phyloP scores from a whole-genome alignment of 352 stramenopile genomes.

The Globisporangium okanoganense region DNA sequence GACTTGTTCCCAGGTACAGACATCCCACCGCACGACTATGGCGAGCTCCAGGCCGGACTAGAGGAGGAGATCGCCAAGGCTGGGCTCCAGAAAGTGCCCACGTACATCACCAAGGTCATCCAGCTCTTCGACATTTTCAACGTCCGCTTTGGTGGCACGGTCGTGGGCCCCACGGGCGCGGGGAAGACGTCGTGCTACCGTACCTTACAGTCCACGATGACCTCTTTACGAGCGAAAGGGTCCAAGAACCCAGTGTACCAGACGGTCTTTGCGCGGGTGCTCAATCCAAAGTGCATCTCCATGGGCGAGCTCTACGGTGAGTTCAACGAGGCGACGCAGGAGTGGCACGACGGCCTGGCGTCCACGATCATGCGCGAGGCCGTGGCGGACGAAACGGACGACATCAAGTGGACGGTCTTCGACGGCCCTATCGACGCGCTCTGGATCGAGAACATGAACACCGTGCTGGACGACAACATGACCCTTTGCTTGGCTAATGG shows the following conservation, averaged over 20 bases:
- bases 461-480: conserved; percentile 95
- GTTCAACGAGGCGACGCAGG: conserved; percentile 88
- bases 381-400: conserved; percentile 54
- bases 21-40: conserved; percentile 86
- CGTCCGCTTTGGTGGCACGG: conserved; percentile 88
- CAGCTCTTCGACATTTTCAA: conserved; percentile 95
- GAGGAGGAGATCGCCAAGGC: conserved; percentile 58
- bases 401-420: conserved; percentile 91
- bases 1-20: conserved; percentile 89
- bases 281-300: conserved; percentile 87
- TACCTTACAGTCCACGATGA: conserved; percentile 87
- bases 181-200: conserved; percentile 88
- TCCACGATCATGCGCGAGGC: conserved; percentile 80
- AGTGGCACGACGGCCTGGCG: conserved; percentile 81
- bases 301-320: conserved; percentile 86
- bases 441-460: conserved; percentile 97
- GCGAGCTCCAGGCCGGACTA: conserved; percentile 64
- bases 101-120: conserved; percentile 92
- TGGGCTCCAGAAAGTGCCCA: conserved; percentile 58
- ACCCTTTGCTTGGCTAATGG: conserved; percentile 92
- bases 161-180: conserved; percentile 84
- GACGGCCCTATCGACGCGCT: conserved; percentile 93
- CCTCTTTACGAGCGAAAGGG: conserved; percentile 48
- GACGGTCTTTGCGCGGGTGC: conserved; percentile 55
- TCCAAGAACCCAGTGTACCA: conserved; percentile 82